Percentiles rank a stretch among this genome's conserved stretches.
Conservation (phyloP, 768 basidiomycete species). For the Phylloporus sp. region DNA sequence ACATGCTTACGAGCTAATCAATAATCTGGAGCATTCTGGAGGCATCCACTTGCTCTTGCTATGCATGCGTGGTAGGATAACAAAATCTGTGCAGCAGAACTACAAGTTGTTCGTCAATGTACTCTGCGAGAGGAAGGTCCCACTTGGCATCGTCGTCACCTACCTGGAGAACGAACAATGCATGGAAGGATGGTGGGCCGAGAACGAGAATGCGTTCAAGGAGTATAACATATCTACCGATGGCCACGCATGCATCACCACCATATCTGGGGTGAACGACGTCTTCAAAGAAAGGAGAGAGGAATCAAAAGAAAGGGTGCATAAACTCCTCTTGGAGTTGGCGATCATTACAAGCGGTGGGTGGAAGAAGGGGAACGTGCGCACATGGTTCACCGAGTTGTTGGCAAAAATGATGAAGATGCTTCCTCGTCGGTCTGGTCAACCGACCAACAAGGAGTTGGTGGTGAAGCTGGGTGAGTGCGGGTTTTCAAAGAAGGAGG, state of each 20-base stretch:
- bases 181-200: slow-evolving; percentile 39
- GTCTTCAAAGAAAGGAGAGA: slow-evolving; percentile 26
- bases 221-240: slow-evolving; percentile 25
- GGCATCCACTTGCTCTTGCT: slow-evolving; percentile 40
- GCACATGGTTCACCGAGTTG: slow-evolving; percentile 14
- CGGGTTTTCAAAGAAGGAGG: slow-evolving; percentile 16
- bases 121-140: slow-evolving; percentile 37
- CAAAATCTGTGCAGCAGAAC: slow-evolving; percentile 33
- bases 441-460: slow-evolving; percentile 8
- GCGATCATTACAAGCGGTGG: background rate
- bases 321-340: slow-evolving; percentile 11
- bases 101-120: slow-evolving; percentile 37
- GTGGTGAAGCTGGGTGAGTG: slow-evolving; percentile 14
- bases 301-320: slow-evolving; percentile 28
- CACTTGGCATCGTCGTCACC: slow-evolving; percentile 37
- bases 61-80: slow-evolving; percentile 38
- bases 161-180: slow-evolving; percentile 34
- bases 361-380: slow-evolving; percentile 17
- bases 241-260: slow-evolving; percentile 41
- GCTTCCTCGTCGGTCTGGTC: slow-evolving; percentile 8
- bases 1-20: slow-evolving; percentile 32
- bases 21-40: slow-evolving; percentile 25
- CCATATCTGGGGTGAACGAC: slow-evolving; percentile 23
- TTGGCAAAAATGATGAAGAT: slow-evolving; percentile 20
- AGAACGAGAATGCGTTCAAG: slow-evolving; percentile 31